These are phyloP conservation scores for Taphrina betulina DNA, from an alignment of 1,139 yeast genomes.

Conservation along the genomic window DNA sequence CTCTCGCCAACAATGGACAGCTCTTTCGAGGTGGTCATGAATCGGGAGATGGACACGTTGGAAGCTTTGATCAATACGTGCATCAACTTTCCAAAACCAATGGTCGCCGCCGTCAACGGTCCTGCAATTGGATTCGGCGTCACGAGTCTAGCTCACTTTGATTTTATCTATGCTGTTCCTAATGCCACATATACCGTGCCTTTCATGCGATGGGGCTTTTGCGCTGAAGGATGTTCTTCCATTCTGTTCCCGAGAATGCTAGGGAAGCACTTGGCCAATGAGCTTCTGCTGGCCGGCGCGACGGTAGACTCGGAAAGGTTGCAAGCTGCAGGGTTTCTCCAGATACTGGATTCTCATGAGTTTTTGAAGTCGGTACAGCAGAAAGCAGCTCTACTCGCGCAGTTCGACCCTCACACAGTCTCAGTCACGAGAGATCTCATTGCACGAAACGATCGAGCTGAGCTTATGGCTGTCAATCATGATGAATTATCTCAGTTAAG, in stretches of 20 bases:
- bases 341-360: not conserved
- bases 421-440: conserved; percentile 1
- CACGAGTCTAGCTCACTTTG: conserved; percentile 45
- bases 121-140: conserved; percentile 47
- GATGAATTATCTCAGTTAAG: conserved; percentile 8
- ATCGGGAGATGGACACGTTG: conserved; percentile 19
- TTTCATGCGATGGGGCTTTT: conserved; percentile 31
- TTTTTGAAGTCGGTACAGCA: conserved; percentile 3
- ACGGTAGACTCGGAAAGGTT: conserved; percentile 5
- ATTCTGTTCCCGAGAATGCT: conserved; percentile 17
- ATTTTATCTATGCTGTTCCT: conserved; percentile 52
- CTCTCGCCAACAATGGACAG: conserved; percentile 14
- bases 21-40: conserved; percentile 17
- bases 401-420: conserved; percentile 13
- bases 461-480: conserved; percentile 16
- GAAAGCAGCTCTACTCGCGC: conserved; percentile 14
- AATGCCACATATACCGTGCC: conserved; percentile 42
- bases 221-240: conserved; percentile 25
- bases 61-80: conserved; percentile 14
- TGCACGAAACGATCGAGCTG: not conserved
- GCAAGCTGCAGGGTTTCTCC: conserved; percentile 6
- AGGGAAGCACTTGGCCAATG: conserved; percentile 22
- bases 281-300: conserved; percentile 24
- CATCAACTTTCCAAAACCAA: conserved; percentile 22
- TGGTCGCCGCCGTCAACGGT: conserved; percentile 30